Evolutionary conservation across 352 stramenopile species (phyloP), one percentile per base, ranked within the genome.

Genomic region (Phytophthora gonapodyides): DNA sequence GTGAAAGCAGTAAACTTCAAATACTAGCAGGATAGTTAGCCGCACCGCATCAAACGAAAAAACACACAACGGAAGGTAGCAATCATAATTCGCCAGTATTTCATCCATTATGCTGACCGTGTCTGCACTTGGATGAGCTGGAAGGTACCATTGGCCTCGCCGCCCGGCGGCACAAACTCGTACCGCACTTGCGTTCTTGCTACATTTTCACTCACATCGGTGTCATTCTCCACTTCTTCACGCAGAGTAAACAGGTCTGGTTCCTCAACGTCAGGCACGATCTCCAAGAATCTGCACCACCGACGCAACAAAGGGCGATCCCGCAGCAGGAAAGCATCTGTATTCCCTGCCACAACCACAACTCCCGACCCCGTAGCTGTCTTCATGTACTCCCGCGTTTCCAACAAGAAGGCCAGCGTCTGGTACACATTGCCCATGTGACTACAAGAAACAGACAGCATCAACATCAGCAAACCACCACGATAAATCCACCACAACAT

Each of bases 221-320:
- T 21, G 13, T 19, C 40, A 45, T 34, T 41, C 7, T 80, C 63
- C 9, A 66, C 31, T 10, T 76, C 67, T 48, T 78, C 75, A 46
- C 58, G 68, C 46, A 73, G 71, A 16, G 30, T 70, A 50, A 69
- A 84, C 37, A 69, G 61, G 38, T 53, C 63, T 35, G 48, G 61
- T 37, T 77, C 58, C 16, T 64, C 47, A 11, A 41, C 13, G 24
- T 60, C 42, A 10, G 54, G 40, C 19, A 67, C 61, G 11, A 82
- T 75, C 49, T 80, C 55, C 21, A 88, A 48, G 19, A 88, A 82
- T 37, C 61, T 69, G 46, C 79, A 88, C 79, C 80, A 88, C 17
- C 79, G 75, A 49, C 70, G 75, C 9, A 88, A 52, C 17, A 65
- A 33, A 7, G 45, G 17, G 9, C 72, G 74, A 53, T 83, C 42